Conservation (phyloP, 257 asterid species). For the Forsythia suspensa region DNA sequence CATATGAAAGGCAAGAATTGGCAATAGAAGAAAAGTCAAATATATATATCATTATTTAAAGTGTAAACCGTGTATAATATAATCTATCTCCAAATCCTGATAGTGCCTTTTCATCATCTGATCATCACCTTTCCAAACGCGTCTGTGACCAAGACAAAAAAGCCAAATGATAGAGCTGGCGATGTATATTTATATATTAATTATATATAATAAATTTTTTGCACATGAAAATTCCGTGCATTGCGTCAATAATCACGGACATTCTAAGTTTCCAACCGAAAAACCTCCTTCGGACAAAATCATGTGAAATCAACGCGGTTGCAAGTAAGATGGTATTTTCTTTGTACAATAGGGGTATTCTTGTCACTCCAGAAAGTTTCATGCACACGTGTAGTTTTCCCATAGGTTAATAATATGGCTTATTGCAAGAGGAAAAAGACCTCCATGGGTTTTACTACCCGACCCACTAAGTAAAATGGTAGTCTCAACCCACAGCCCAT, state of each 20-base stretch:
- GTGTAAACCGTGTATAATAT: background rate
- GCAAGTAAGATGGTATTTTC: background rate
- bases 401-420: slow-evolving; percentile 1
- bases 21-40: slow-evolving; percentile 11
- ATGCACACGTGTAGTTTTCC: slow-evolving; percentile 12
- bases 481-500: slow-evolving; percentile 2
- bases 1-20: slow-evolving; percentile 5
- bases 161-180: slow-evolving; percentile 8
- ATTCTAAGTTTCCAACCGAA: slow-evolving; percentile 33
- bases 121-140: background rate
- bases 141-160: background rate
- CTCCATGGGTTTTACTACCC: too few species aligned
- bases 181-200: background rate
- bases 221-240: slow-evolving; percentile 33
- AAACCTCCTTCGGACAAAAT: background rate
- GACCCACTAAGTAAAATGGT: too few species aligned
- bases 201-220: too few species aligned
- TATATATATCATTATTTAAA: background rate
- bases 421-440: too few species aligned
- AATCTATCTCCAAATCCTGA: background rate
- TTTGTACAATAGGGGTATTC: background rate
- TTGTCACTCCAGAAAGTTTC: slow-evolving; percentile 3
- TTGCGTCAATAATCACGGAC: slow-evolving; percentile 54
- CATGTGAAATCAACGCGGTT: slow-evolving; percentile 14
- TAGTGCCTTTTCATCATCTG: background rate